These are phyloP conservation scores for Agapanthus africanus DNA, from an alignment of 106 monocot genomes.

Conservation along the genomic window DNA sequence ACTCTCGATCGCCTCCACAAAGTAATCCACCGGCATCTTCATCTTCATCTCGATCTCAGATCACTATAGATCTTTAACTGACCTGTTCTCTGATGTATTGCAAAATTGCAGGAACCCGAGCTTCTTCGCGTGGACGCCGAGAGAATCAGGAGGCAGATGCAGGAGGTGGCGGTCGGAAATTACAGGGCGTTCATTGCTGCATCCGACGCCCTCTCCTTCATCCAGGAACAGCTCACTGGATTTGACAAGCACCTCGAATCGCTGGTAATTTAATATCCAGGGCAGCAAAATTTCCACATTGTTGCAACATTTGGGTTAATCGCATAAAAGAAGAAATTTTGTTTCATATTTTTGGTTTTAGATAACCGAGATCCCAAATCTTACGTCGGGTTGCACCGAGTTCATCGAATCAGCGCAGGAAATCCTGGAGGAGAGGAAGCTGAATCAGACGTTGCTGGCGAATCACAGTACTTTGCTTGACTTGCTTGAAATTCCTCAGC, in stretches of 20 bases:
- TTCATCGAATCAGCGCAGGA: slow-evolving; percentile 90
- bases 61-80: not conserved
- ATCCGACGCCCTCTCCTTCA: slow-evolving; percentile 64
- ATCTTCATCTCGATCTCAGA: not conserved
- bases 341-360: no score
- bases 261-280: slow-evolving; percentile 35
- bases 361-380: slow-evolving; percentile 86
- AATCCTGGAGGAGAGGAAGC: slow-evolving; percentile 85
- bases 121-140: slow-evolving; percentile 91
- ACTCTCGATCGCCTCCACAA: slow-evolving; percentile 97
- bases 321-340: not conserved
- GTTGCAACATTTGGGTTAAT: no score
- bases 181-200: slow-evolving; percentile 89
- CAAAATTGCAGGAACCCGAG: slow-evolving; percentile 81
- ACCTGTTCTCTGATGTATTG: no score
- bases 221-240: slow-evolving; percentile 52
- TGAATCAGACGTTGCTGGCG: slow-evolving; percentile 82
- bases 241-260: slow-evolving; percentile 78
- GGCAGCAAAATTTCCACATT: not conserved
- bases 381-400: slow-evolving; percentile 82
- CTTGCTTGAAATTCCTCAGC: slow-evolving; percentile 94
- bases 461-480: slow-evolving; percentile 91
- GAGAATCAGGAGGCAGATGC: slow-evolving; percentile 92
- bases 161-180: slow-evolving; percentile 94
- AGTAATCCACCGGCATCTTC: slow-evolving; percentile 26